phyloP scores from a whole-genome alignment of 371 early-diverging fungal genomes.

The Mortierella sp. region DNA sequence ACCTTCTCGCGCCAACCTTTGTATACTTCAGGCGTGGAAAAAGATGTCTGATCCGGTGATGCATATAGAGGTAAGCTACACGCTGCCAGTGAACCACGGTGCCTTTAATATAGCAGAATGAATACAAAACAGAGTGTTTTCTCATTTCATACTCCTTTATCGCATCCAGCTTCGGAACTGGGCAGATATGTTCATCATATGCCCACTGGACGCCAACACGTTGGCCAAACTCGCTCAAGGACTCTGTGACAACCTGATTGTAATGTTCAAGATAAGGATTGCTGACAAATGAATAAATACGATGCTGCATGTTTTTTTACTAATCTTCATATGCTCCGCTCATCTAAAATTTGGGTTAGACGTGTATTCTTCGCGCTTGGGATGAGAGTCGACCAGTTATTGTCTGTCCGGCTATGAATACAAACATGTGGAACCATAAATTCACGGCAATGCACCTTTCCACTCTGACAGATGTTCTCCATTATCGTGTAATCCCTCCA shows the following conservation, averaged over 20 bases:
- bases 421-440: conserved; percentile 97
- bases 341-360: conserved; percentile 60
- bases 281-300: neutral
- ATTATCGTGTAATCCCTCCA: conserved; percentile 79
- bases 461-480: conserved; percentile 63
- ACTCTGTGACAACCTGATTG: conserved; percentile 94
- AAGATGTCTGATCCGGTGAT: conserved; percentile 91
- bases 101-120: neutral
- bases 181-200: conserved; percentile 92
- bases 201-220: conserved; percentile 96
- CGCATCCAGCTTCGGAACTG: conserved; percentile 86
- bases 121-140: neutral
- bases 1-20: neutral
- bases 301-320: neutral
- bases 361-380: conserved; percentile 95
- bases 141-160: neutral
- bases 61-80: conserved; percentile 87
- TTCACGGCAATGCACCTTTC: conserved; percentile 83
- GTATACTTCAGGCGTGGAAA: conserved; percentile 74
- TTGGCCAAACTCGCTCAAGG: conserved; percentile 93
- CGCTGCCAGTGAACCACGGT: neutral
- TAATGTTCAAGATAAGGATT: conserved; percentile 40
- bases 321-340: neutral
- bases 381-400: conserved; percentile 77
- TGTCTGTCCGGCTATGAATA: conserved; percentile 97